Percentiles rank a stretch among this genome's conserved stretches.
Conservation (phyloP, 2,329 filamentous ascomycete species). For the Beauveria varroae region DNA sequence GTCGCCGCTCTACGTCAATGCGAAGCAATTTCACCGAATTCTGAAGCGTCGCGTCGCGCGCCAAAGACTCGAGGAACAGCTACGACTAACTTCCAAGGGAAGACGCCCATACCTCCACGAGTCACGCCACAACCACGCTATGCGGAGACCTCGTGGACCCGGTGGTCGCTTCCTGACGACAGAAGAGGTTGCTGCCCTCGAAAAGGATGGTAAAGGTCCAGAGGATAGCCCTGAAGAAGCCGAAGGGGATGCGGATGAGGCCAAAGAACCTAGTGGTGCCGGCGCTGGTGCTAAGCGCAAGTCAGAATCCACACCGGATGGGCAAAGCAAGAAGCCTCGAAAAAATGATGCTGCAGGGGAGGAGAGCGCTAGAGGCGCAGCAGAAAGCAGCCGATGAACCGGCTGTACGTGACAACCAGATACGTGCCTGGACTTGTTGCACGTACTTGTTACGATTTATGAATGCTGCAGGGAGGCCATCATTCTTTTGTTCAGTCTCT, state of each 20-base stretch:
- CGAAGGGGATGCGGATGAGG: conserved; percentile 24
- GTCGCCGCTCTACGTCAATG: conserved; percentile 93
- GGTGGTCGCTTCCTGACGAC: conserved; percentile 94
- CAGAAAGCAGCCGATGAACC: conserved; percentile 30
- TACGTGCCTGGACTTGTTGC: neutral
- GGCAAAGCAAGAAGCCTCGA: conserved; percentile 50
- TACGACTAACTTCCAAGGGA: conserved; percentile 88
- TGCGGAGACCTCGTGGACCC: conserved; percentile 88
- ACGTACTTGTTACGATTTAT: conserved; percentile 9
- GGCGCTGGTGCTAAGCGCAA: conserved; percentile 52
- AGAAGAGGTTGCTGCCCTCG: conserved; percentile 88
- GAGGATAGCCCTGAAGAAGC: conserved; percentile 22
- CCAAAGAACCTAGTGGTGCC: conserved; percentile 22
- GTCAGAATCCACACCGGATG: conserved; percentile 41
- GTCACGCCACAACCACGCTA: conserved; percentile 95
- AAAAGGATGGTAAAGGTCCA: conserved; percentile 48
- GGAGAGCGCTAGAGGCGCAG: conserved; percentile 25
- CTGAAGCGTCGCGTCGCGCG: conserved; percentile 88
- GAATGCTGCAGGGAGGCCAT: conserved; percentile 1
- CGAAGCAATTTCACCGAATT: conserved; percentile 97
- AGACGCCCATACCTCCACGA: conserved; percentile 96
- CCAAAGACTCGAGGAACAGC: conserved; percentile 86
- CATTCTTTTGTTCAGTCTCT: neutral
- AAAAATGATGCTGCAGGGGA: conserved; percentile 39
- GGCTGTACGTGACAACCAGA: conserved; percentile 1